A percentile compares a stretch with the other conserved stretches of the same genome.
Evolutionary conservation across 2,329 filamentous ascomycete genomes (phyloP).

Genomic region (Orbilia brochopaga): DNA sequence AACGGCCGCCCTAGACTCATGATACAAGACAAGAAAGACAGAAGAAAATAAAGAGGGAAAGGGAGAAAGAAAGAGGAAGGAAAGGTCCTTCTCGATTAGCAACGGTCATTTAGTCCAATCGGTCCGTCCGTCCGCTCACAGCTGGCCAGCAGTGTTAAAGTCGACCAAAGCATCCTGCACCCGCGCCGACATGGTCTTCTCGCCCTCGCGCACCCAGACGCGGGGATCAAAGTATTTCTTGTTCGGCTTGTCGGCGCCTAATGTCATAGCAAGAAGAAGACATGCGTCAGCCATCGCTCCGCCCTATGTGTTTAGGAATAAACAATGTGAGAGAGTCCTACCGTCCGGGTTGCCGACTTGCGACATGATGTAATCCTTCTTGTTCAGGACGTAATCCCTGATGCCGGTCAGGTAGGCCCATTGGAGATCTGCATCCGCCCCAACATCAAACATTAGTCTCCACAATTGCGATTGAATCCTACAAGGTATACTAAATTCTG

Average conservation of each 20-base stretch:
- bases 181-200: slow-evolving; percentile 92
- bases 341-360: slow-evolving; percentile 92
- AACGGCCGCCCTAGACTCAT: not conserved
- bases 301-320: too few relatives aligned
- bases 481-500: too few relatives aligned
- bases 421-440: slow-evolving; percentile 15
- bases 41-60: not conserved
- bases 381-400: slow-evolving; percentile 90
- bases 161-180: slow-evolving; percentile 81
- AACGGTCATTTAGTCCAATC: not conserved
- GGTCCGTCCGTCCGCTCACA: slow-evolving; percentile 64
- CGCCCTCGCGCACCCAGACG: slow-evolving; percentile 94
- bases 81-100: not conserved
- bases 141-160: slow-evolving; percentile 82
- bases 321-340: too few relatives aligned
- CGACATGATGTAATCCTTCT: slow-evolving; percentile 89
- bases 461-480: not conserved
- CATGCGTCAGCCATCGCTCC: too few relatives aligned
- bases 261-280: not conserved
- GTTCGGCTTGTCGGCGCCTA: slow-evolving; percentile 90
- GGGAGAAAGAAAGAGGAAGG: slow-evolving; percentile 1
- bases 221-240: slow-evolving; percentile 94
- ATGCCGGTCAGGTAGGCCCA: slow-evolving; percentile 85
- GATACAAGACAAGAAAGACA: too few relatives aligned
- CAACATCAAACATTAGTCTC: not conserved